Percentiles rank a stretch among this genome's conserved stretches.
Evolutionary conservation across 177 flowering plant species (phyloP).

Genomic region (Vitis hybrid): DNA sequence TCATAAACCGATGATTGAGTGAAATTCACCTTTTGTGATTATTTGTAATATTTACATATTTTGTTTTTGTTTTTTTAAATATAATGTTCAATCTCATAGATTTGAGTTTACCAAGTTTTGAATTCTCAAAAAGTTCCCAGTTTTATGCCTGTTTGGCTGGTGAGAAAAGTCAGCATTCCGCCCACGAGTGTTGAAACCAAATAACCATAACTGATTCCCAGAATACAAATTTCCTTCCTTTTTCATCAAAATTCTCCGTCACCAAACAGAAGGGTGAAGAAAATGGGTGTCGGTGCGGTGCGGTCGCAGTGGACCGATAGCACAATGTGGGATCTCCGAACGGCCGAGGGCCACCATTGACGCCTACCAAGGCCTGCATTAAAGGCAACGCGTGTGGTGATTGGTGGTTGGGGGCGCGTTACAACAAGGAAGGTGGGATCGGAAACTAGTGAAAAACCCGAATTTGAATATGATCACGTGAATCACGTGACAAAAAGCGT

Average conservation of each 20-base stretch:
- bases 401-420: background rate
- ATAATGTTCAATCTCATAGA: background rate
- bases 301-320: conserved; percentile 5
- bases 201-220: too few relatives aligned
- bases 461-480: conserved; percentile 11
- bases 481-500: conserved; percentile 13
- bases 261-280: conserved; percentile 23
- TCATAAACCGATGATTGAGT: background rate
- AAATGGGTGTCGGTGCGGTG: conserved; percentile 35
- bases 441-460: background rate
- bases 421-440: too few relatives aligned
- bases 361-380: background rate
- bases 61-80: background rate
- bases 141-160: conserved; percentile 8
- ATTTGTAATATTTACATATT: background rate
- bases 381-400: background rate
- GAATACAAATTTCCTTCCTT: too few relatives aligned
- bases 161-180: background rate
- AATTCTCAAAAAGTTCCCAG: background rate
- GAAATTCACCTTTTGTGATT: conserved; percentile 1
- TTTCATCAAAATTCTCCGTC: background rate
- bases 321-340: too few relatives aligned
- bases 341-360: too few relatives aligned
- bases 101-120: background rate
- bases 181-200: too few relatives aligned